Evolutionary conservation across 352 stramenopile species (phyloP).

Genomic region (Thalassiosira sp.): DNA sequence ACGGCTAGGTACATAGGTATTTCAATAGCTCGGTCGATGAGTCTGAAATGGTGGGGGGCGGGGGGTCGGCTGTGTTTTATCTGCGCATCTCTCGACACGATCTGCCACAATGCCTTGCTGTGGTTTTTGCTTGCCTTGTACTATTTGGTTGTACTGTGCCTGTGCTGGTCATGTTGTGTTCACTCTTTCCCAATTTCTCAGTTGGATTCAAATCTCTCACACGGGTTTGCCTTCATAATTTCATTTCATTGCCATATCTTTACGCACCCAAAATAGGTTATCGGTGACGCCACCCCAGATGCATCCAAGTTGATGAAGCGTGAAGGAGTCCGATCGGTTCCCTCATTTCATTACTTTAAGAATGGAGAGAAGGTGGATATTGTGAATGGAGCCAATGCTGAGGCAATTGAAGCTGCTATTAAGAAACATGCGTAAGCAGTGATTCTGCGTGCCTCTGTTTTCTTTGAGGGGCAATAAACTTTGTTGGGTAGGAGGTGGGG

Average conservation of each 20-base stretch:
- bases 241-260: no score
- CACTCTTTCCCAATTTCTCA: no score
- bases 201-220: background rate
- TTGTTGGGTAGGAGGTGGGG: background rate
- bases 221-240: no score
- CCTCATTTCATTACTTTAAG: conserved; percentile 83
- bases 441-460: background rate
- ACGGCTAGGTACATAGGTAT: background rate
- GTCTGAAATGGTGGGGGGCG: no score
- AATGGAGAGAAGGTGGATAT: conserved; percentile 82
- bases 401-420: conserved; percentile 83
- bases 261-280: conserved; percentile 72
- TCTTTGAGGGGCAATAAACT: background rate
- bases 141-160: no score
- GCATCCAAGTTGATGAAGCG: conserved; percentile 82
- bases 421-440: conserved; percentile 65
- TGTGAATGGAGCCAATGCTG: conserved; percentile 81
- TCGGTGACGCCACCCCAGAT: conserved; percentile 75
- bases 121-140: no score
- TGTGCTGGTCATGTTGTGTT: no score
- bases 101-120: no score
- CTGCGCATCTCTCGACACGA: no score
- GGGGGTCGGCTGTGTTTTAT: no score
- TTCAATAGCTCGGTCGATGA: no score
- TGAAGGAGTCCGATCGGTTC: conserved; percentile 80